These are phyloP conservation scores for Penicillium brevicompactum DNA, from an alignment of 2,329 filamentous ascomycete genomes.

Conservation along the genomic window DNA sequence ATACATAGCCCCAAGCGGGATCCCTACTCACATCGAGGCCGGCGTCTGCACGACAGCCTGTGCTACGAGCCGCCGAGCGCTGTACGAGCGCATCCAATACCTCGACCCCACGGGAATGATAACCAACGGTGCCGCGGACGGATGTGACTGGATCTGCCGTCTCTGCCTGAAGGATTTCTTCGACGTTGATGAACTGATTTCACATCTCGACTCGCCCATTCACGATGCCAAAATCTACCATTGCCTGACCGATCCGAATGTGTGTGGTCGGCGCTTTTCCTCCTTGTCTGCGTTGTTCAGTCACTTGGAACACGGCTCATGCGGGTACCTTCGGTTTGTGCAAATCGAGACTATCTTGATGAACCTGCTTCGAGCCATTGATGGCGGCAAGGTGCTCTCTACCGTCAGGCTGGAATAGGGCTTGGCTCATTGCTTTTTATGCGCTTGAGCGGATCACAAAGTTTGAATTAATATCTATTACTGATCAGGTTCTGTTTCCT, in stretches of 20 bases:
- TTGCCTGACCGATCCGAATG: slow-evolving; percentile 39
- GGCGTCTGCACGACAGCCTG: slow-evolving; percentile 53
- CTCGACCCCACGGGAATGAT: slow-evolving; percentile 54
- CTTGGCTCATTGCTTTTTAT: too few relatives aligned
- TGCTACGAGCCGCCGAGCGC: slow-evolving; percentile 53
- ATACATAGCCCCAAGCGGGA: slow-evolving; percentile 55
- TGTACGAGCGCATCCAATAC: slow-evolving; percentile 46
- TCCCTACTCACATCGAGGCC: slow-evolving; percentile 59
- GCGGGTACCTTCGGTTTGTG: slow-evolving; percentile 44
- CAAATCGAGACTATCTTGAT: slow-evolving; percentile 32
- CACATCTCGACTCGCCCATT: slow-evolving; percentile 57
- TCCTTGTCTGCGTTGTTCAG: slow-evolving; percentile 46
- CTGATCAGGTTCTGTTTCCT: too few relatives aligned
- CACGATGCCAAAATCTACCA: slow-evolving; percentile 54
- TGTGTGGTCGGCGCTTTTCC: slow-evolving; percentile 41
- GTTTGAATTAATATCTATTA: too few relatives aligned
- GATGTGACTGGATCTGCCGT: slow-evolving; percentile 51
- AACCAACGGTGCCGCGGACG: slow-evolving; percentile 38
- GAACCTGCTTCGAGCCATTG: too few relatives aligned
- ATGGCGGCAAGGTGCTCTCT: too few relatives aligned
- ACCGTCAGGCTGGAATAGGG: too few relatives aligned
- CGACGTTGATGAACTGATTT: slow-evolving; percentile 42
- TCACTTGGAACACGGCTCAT: slow-evolving; percentile 51
- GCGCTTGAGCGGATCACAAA: too few relatives aligned
- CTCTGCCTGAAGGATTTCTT: slow-evolving; percentile 54